Percentiles rank a stretch among this genome's conserved stretches.
phyloP scores from a whole-genome alignment of 129 eudicot genomes.

The Flaveria brownii region DNA sequence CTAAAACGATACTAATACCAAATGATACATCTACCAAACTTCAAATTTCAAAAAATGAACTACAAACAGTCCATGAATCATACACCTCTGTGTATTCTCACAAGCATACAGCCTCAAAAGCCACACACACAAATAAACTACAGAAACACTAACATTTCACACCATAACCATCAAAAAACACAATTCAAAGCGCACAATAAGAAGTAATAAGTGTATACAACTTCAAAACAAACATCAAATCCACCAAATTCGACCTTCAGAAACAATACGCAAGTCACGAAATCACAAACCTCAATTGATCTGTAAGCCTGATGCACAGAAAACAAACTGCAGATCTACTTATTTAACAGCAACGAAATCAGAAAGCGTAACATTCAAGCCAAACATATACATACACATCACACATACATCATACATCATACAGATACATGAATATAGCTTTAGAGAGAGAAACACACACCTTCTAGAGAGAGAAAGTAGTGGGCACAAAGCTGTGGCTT shows the following conservation, averaged over 20 bases:
- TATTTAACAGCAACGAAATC: slow-evolving; percentile 33
- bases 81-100: background rate
- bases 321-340: slow-evolving; percentile 31
- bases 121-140: background rate
- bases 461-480: slow-evolving; percentile 39
- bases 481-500: slow-evolving; percentile 31
- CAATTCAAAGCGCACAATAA: background rate
- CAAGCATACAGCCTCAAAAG: background rate
- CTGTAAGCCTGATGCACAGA: slow-evolving; percentile 12
- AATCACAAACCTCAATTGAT: slow-evolving; percentile 30
- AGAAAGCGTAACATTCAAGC: slow-evolving; percentile 37
- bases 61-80: background rate
- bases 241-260: slow-evolving; percentile 10
- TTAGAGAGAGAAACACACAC: slow-evolving; percentile 28
- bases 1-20: background rate
- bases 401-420: too few species aligned
- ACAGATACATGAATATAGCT: background rate
- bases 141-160: slow-evolving; percentile 5
- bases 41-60: background rate
- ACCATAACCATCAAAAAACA: background rate
- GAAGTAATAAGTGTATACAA: background rate
- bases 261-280: background rate
- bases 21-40: background rate
- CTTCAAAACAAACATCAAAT: background rate
- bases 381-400: background rate